Percentiles rank a stretch among this genome's conserved stretches.
Evolutionary conservation across 2,329 filamentous ascomycete genomes (phyloP).

Genomic region (Ophiocordyceps camponoti-floridani): DNA sequence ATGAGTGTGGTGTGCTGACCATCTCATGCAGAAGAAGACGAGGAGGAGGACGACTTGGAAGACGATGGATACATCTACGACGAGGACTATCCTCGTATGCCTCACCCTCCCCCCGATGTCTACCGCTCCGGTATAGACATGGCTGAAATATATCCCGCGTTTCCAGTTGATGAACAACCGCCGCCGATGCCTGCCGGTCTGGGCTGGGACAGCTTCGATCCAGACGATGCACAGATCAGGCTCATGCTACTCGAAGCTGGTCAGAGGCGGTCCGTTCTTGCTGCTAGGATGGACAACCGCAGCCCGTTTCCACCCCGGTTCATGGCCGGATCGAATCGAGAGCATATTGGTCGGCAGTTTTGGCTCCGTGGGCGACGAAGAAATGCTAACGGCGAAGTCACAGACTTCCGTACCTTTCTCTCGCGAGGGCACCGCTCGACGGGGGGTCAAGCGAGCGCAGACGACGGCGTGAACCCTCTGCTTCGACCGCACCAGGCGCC

Average conservation of each 20-base stretch:
- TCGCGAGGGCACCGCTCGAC: slow-evolving; percentile 34
- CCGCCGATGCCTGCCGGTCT: slow-evolving; percentile 25
- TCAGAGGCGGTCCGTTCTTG: slow-evolving; percentile 14
- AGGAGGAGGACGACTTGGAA: slow-evolving; percentile 54
- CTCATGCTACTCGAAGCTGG: slow-evolving; percentile 34
- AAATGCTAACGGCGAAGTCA: background rate
- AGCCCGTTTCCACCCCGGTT: slow-evolving; percentile 41
- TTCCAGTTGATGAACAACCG: slow-evolving; percentile 4
- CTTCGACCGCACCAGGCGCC: slow-evolving; percentile 43
- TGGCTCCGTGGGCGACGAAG: background rate
- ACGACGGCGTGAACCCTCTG: slow-evolving; percentile 77
- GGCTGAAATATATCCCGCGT: background rate
- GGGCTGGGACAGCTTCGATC: slow-evolving; percentile 38
- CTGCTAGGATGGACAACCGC: slow-evolving; percentile 22
- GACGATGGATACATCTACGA: slow-evolving; percentile 49
- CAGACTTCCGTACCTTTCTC: slow-evolving; percentile 31
- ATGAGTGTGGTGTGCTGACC: slow-evolving; percentile 1
- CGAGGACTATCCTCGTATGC: slow-evolving; percentile 38
- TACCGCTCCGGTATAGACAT: background rate
- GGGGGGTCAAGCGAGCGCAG: slow-evolving; percentile 36
- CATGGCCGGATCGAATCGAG: slow-evolving; percentile 35
- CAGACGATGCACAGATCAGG: slow-evolving; percentile 27
- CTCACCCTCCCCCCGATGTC: background rate
- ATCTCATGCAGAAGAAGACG: slow-evolving; percentile 23
- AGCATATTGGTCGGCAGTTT: slow-evolving; percentile 23